Evolutionary conservation across 2,329 filamentous ascomycete genomes (phyloP), one percentile per base, ranked within the genome.

Genomic region (Atkinsonella hypoxylon): DNA sequence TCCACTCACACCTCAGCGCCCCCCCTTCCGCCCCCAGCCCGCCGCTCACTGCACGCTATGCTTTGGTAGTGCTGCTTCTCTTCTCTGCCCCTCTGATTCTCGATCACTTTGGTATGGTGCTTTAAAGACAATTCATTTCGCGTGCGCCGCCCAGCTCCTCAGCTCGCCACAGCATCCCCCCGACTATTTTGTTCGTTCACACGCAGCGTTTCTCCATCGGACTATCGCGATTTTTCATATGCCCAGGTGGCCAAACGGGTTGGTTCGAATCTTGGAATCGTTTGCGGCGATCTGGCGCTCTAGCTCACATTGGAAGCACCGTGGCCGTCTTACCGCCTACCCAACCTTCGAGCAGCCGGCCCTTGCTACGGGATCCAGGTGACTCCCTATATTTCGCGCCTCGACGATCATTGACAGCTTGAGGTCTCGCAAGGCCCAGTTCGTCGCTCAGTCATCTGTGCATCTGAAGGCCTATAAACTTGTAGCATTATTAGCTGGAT

Each of bases 91-190:
- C 48, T 34, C 8, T 41, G 22, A 26, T 6, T 48, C 45, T 38
- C 34, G 22, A 20, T 45, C 32, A 17, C 47, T 44, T 43, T 32
- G 48, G 39, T 40, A 36, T 48, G 38, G 46, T 49, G 31, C 18
- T 58, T 68, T 64, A 64, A 64, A 66, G 67, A 67, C 66, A 70
- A 69, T 73, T 26, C 72, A 75, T 75, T 63, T 76, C 73, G 72
- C 72, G 75, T 75, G 70, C 66, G 66, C 66, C 67, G 67, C 67
- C 66, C 66, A 63, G 64, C 63, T 64, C 65, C 65, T 71, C 68
- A 72, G 71, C 70, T 70, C 67, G 65, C 67, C 67, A 68, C 68
- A 64, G 61, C 62, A 59, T 58, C 59, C 60, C 51, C 50, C 59
- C 54, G 53, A 52, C 53, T 41, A 38, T 45, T 51, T 42, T 38